Base-by-base conservation (phyloP, 1,139 yeast species). In the Diutina neorugosa region DNA sequence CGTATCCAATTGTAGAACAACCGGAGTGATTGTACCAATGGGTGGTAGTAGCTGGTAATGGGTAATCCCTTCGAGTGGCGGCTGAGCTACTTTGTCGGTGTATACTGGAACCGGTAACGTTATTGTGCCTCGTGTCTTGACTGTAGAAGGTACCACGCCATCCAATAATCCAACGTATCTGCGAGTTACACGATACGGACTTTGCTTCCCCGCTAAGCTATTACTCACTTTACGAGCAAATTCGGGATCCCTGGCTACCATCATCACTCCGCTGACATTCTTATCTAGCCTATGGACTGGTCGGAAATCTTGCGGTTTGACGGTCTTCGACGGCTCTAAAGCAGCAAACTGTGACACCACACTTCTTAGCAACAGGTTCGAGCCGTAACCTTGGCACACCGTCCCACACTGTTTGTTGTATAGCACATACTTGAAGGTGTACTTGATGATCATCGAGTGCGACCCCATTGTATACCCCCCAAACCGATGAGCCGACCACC, bases 241-340 rank as follows among this genome's bases (percentile, higher is more conserved):
- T 3, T 23, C 14, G 4, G n/a, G 19, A 11, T 46, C 50, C 14
- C 18, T n/a, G 40, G 50, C 50, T 3, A 46, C 12, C 8, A 46
- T 14, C 50, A 46, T 27, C n/a, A 16, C 50, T 18, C 50, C 50
- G 16, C 21, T 25, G n/a, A 46, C 50, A 27, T 25, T 14, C 11
- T 27, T 27, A 27, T 46, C 50, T 5, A 46, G 40, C n/a, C 50
- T 40, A 18, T 46, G 50, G 20, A 46, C 50, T n/a, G 27, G 14
- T 7, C 25, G 21, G n/a, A 42, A 42, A 18, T 42, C 25, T 6
- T 18, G 20, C 8, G 20, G 18, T n/a, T 40, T 18, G 1, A 18
- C 11, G 9, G 8, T 11, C 6, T n/a, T 40, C 5, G 20, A 6
- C 19, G 20, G 20, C 20, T 40, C 20, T n/a, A 40, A 16, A 5